These are phyloP conservation scores for Medicago lupulina DNA, from an alignment of 306 rosid genomes.

Conservation along the genomic window DNA sequence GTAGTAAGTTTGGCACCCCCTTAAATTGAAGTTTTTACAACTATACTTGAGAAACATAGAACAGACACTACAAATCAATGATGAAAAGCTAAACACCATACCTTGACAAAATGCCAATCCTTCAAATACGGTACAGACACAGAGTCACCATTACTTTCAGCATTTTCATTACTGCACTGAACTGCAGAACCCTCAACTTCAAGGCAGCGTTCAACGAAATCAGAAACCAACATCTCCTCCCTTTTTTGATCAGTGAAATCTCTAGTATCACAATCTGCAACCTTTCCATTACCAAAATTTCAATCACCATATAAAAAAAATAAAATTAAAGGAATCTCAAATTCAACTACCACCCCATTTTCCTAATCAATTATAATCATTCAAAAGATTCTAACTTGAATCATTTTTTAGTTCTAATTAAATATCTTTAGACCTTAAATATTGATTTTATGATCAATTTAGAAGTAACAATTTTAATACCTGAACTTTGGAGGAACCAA, in stretches of 20 bases:
- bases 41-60: neutral
- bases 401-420: slow-evolving; percentile 7
- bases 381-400: slow-evolving; percentile 2
- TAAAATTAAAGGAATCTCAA: slow-evolving; percentile 2
- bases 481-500: slow-evolving; percentile 82
- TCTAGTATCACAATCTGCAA: slow-evolving; percentile 82
- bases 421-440: slow-evolving; percentile 17
- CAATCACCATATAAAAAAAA: neutral
- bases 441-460: neutral
- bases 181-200: slow-evolving; percentile 42
- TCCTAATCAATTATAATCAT: neutral
- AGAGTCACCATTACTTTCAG: slow-evolving; percentile 38
- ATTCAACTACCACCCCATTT: neutral
- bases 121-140: slow-evolving; percentile 72
- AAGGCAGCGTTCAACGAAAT: slow-evolving; percentile 62
- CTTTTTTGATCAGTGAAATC: slow-evolving; percentile 92
- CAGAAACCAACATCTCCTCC: slow-evolving; percentile 73
- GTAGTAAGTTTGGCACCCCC: neutral
- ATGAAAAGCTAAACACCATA: slow-evolving; percentile 29
- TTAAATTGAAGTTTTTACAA: neutral
- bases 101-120: slow-evolving; percentile 99
- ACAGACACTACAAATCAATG: neutral
- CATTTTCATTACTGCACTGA: slow-evolving; percentile 40
- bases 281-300: slow-evolving; percentile 50
- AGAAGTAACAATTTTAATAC: slow-evolving; percentile 43